phyloP scores from a whole-genome alignment of 805 yeast genomes.

The Ogataea allantospora region DNA sequence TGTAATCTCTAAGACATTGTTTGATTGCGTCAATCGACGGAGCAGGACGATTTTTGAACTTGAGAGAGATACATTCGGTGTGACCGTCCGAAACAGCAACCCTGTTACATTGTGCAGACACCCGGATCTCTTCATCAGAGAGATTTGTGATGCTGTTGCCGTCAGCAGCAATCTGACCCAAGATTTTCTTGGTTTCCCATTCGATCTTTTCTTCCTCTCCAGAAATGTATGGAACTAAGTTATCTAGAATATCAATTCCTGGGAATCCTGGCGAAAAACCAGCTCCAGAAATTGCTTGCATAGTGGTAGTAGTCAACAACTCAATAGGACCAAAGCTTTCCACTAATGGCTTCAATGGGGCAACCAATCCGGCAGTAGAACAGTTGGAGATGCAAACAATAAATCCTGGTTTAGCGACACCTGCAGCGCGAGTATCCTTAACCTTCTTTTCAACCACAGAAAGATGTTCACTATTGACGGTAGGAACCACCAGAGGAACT shows the following conservation, averaged over 20 bases:
- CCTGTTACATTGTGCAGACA: conserved; percentile 95
- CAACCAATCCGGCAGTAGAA: conserved; percentile 97
- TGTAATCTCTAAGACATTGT: conserved; percentile 64
- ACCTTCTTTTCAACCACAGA: conserved; percentile 63
- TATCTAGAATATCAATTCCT: conserved; percentile 91
- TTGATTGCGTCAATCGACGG: conserved; percentile 84
- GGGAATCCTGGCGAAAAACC: conserved; percentile 98
- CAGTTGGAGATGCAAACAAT: conserved; percentile 96
- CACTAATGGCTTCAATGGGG: conserved; percentile 92
- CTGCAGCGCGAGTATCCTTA: conserved; percentile 50
- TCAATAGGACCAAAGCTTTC: conserved; percentile 90
- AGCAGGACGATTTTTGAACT: conserved; percentile 77
- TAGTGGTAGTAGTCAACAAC: conserved; percentile 80
- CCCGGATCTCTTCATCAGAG: conserved; percentile 69
- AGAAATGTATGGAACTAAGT: conserved; percentile 88
- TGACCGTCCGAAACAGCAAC: conserved; percentile 98
- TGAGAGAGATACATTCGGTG: conserved; percentile 88
- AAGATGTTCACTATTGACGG: conserved; percentile 89
- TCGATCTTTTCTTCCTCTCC: conserved; percentile 99
- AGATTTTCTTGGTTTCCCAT: conserved; percentile 95
- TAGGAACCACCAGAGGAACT: conserved; percentile 94
- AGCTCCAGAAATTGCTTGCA: conserved; percentile 98
- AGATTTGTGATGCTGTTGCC: conserved; percentile 57
- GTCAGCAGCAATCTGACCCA: conserved; percentile 59
- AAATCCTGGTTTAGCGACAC: conserved; percentile 68